Evolutionary conservation across 106 monocot genomes (phyloP), one percentile per base, ranked within the genome.

Genomic region (Platanthera zijinensis): DNA sequence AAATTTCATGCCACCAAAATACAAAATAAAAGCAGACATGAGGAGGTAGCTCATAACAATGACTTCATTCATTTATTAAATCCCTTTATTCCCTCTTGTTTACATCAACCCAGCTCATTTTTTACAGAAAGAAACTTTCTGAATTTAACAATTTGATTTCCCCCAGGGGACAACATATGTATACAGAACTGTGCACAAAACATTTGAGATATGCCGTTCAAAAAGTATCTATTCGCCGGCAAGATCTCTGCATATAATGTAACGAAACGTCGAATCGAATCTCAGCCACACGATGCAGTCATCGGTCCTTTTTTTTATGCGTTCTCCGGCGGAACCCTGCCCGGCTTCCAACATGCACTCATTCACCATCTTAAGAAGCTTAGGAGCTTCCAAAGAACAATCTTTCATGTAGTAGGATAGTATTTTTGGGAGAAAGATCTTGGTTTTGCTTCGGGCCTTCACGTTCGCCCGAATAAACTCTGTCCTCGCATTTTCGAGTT

Each of bases 251-350:
- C 91, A 87, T 52, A 96, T 79, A 75, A 87, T 56, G 69, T 89
- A 96, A 84, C 90, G 89, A 83, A 96, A 96, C 68, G 82, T 78
- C 18, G 85, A 85, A 39, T 86, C 87, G 83, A 91, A 89, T 18
- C 89, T 79, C 10, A 79, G 79, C 96, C 96, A 96, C 63, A 86
- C 74, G 5, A 93, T 56, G 51, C 74, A 69, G 75, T 83, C 87
- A 5, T 84, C 78, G n/a, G 52, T 62, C 28, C 69, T 93, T 78
- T 67, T 82, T 77, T 50, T 66, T 6, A 80, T 54, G 47, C 76
- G 79, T 70, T 54, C 51, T 74, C 74, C 66, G 50, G 87, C 80
- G 71, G 52, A 13, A 52, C 83, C 82, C 71, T 71, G 80, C 49
- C 82, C 83, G 12, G 32, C 46, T 53, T 89, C 85, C 57, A 90